Conservation (phyloP, 345 rosid species). For the Lumnitzera racemosa region DNA sequence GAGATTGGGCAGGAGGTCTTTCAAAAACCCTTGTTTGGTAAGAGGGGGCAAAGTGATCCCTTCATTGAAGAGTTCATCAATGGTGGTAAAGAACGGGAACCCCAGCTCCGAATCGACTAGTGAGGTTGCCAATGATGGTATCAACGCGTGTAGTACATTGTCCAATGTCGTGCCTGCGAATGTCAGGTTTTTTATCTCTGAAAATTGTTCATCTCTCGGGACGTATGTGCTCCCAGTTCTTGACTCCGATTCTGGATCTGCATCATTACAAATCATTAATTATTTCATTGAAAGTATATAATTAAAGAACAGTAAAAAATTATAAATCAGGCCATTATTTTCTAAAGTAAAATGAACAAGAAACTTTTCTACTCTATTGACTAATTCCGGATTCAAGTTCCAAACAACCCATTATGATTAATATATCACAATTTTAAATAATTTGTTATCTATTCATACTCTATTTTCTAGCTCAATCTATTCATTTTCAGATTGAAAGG, state of each 20-base stretch:
- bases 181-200: conserved; percentile 10
- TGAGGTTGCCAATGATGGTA: conserved; percentile 39
- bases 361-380: too few relatives aligned
- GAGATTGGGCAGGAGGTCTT: conserved; percentile 44
- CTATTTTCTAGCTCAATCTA: too few relatives aligned
- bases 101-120: conserved; percentile 31
- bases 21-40: conserved; percentile 23
- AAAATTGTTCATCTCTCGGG: conserved; percentile 28
- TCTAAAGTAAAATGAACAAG: too few relatives aligned
- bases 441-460: too few relatives aligned
- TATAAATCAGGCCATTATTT: not conserved
- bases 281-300: not conserved
- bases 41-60: conserved; percentile 35
- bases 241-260: conserved; percentile 26
- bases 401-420: too few relatives aligned
- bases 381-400: too few relatives aligned
- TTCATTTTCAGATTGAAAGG: too few relatives aligned
- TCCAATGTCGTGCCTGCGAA: conserved; percentile 34
- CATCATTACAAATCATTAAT: not conserved
- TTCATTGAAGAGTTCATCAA: conserved; percentile 52
- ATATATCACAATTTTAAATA: too few relatives aligned
- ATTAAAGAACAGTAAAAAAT: not conserved
- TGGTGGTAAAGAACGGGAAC: conserved; percentile 58
- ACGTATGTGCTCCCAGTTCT: conserved; percentile 15
- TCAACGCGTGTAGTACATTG: conserved; percentile 48